Evolutionary conservation across 2,329 filamentous ascomycete genomes (phyloP), one percentile per base, ranked within the genome.

Genomic region (Xylaria sp.): DNA sequence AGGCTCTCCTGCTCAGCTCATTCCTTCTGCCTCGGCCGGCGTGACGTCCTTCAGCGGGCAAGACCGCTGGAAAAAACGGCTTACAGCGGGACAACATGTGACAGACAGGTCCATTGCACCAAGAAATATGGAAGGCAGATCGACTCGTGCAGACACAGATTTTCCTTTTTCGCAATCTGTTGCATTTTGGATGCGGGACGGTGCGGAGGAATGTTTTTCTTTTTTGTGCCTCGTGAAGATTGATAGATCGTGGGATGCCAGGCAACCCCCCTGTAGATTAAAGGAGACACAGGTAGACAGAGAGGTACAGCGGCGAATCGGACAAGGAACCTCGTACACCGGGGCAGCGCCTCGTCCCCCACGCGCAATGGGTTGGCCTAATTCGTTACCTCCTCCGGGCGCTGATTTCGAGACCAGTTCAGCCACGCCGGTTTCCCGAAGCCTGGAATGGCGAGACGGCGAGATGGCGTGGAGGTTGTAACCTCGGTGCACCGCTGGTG

Each of bases 1-100:
- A n/a, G n/a, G n/a, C n/a, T n/a, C n/a, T n/a, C n/a, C n/a, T 54
- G 57, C 52, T 60, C 58, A 58, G 57, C 58, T 58, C 58, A 44
- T 56, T 52, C 58, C 48, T 56, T 52, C 16, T 57, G 55, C 55
- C 58, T 58, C 55, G 55, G 55, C 54, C 53, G 49, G 45, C 43
- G 46, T 44, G 50, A 39, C n/a, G n/a, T n/a, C n/a, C n/a, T n/a
- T n/a, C n/a, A n/a, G n/a, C n/a, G n/a, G n/a, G n/a, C n/a, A n/a
- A n/a, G n/a, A n/a, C n/a, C n/a, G n/a, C n/a, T n/a, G n/a, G n/a
- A n/a, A n/a, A n/a, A n/a, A n/a, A n/a, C n/a, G n/a, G n/a, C n/a
- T n/a, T n/a, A n/a, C n/a, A n/a, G n/a, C n/a, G n/a, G n/a, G n/a
- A n/a, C n/a, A n/a, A n/a, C n/a, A n/a, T n/a, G n/a, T n/a, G n/a